Evolutionary conservation across 805 yeast species (phyloP).

Genomic region (Saccharomyces eubayanus): DNA sequence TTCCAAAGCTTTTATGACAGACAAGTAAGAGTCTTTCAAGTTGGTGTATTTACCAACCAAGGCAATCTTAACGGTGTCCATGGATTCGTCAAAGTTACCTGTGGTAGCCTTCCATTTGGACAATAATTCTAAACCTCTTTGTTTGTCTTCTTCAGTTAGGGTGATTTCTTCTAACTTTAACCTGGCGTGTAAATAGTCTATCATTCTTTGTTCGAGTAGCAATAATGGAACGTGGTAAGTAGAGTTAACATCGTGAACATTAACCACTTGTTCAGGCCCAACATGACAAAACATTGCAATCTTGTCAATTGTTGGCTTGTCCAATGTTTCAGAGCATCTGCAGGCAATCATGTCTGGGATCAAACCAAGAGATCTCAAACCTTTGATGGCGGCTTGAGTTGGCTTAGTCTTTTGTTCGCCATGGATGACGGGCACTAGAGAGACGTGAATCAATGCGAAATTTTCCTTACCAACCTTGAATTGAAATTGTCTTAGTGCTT

Average conservation of each 20-base stretch:
- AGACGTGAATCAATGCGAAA: slow-evolving; percentile 93
- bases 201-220: slow-evolving; percentile 77
- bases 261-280: slow-evolving; percentile 95
- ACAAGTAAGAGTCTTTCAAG: slow-evolving; percentile 87
- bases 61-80: slow-evolving; percentile 86
- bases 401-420: slow-evolving; percentile 99
- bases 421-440: slow-evolving; percentile 93
- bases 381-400: slow-evolving; percentile 97
- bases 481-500: slow-evolving; percentile 97
- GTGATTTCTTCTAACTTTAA: slow-evolving; percentile 47
- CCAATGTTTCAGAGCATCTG: slow-evolving; percentile 82
- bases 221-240: slow-evolving; percentile 95
- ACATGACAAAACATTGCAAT: slow-evolving; percentile 99
- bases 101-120: slow-evolving; percentile 76
- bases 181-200: slow-evolving; percentile 62
- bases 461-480: slow-evolving; percentile 91
- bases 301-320: slow-evolving; percentile 79
- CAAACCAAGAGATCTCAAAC: slow-evolving; percentile 88
- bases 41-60: slow-evolving; percentile 96
- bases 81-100: slow-evolving; percentile 68
- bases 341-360: slow-evolving; percentile 97
- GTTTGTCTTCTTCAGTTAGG: slow-evolving; percentile 42
- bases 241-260: slow-evolving; percentile 92
- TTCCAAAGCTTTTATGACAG: slow-evolving; percentile 91
- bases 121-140: slow-evolving; percentile 64